Evolutionary conservation across 2,329 filamentous ascomycete species (phyloP).

Genomic region (Neofusicoccum ribis): DNA sequence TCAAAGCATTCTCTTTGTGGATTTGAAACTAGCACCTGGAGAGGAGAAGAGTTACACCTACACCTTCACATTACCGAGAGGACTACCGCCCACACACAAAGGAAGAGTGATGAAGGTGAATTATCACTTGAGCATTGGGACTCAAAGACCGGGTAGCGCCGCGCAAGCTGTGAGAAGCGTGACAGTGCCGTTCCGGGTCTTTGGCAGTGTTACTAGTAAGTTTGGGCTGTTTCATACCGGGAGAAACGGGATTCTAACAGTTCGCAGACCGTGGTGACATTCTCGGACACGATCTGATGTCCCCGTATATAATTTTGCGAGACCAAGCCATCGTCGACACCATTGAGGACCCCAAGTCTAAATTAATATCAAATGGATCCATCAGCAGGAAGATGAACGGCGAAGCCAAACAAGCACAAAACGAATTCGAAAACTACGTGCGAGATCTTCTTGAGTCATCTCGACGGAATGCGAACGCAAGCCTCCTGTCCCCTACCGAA

Average conservation of each 20-base stretch:
- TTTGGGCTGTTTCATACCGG: not conserved
- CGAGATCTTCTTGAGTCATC: conserved; percentile 50
- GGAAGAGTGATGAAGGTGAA: conserved; percentile 92
- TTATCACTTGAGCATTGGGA: conserved; percentile 89
- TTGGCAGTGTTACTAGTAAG: conserved; percentile 82
- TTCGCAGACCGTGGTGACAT: conserved; percentile 71
- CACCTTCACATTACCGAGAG: conserved; percentile 79
- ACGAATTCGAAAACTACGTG: conserved; percentile 43
- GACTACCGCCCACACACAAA: conserved; percentile 85
- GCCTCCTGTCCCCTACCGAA: conserved; percentile 74
- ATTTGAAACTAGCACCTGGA: conserved; percentile 81
- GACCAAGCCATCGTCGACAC: conserved; percentile 67
- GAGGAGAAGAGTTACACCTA: conserved; percentile 89
- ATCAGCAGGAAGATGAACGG: conserved; percentile 22
- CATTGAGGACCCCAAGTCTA: conserved; percentile 41
- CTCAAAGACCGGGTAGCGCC: conserved; percentile 76
- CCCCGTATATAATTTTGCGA: conserved; percentile 83
- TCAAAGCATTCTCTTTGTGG: conserved; percentile 93
- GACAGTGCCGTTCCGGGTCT: conserved; percentile 86
- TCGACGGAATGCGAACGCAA: conserved; percentile 31
- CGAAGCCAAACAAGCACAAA: conserved; percentile 26
- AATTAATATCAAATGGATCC: conserved; percentile 15
- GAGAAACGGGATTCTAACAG: conserved; percentile 25
- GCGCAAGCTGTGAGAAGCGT: conserved; percentile 82
- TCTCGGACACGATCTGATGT: conserved; percentile 90